Evolutionary conservation across 371 early-diverging fungal genomes (phyloP), one percentile per base, ranked within the genome.

Genomic region (Sporodiniella umbellata): DNA sequence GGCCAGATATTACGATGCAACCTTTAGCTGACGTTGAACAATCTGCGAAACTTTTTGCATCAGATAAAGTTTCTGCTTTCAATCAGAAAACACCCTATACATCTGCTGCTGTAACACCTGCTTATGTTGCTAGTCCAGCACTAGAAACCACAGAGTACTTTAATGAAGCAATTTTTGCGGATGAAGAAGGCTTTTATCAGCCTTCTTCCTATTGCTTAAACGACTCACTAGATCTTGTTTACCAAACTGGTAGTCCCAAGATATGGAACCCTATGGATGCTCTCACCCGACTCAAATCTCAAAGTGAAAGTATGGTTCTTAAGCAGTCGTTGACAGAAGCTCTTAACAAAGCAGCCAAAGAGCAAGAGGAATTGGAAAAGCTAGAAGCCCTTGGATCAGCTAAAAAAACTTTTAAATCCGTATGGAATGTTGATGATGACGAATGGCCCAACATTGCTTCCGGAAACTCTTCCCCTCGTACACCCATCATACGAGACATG

Each of bases 71-170:
- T 3, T 42, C 54, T 0, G 21, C 23, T 1, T 43, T 12, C 28
- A 54, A 23, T 12, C 43, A 45, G 2, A 62, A 62, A 19, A 62
- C 63, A 4, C 63, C 63, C 11, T 62, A 62, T 35, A 62, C 63
- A 11, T 62, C 63, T 39, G 63, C 63, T 30, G 58, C 63, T 48
- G 58, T 35, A 5, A 54, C 63, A 23, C 63, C 63, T 12, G 60
- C 30, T 4, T 4, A 4, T 28, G 30, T 28, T 28, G 10, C 10
- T 7, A 28, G 30, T 28, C 52, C 51, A 3, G 51, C 49, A 8
- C 33, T 39, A 14, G 45, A 31, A 24, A 37, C 24, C 12, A 24
- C 33, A 2, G 23, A 49, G 40, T 51, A 53, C 19, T 62, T 62
- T 25, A 22, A 39, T 14, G 35, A 49, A 2, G 15, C 22, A 11